phyloP scores from a whole-genome alignment of 2,329 filamentous ascomycete genomes.

The Macroventuria anomochaeta region DNA sequence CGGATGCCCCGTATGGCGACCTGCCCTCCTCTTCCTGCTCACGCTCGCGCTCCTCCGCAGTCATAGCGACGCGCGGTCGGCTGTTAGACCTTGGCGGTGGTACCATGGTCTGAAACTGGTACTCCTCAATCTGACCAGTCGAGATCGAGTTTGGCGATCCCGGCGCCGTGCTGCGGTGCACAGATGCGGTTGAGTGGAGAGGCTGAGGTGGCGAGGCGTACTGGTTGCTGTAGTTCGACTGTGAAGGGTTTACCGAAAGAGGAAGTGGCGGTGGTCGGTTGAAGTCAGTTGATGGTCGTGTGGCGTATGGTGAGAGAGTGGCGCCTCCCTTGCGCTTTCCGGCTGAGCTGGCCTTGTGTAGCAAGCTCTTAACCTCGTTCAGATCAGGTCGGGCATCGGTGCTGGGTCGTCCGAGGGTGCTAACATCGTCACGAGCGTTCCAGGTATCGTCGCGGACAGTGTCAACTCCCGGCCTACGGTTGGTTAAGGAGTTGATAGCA shows the following conservation, averaged over 20 bases:
- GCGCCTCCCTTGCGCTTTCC: slow-evolving; percentile 51
- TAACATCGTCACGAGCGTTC: slow-evolving; percentile 49
- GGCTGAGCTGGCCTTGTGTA: slow-evolving; percentile 53
- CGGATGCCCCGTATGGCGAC: slow-evolving; percentile 20
- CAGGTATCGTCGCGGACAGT: slow-evolving; percentile 55
- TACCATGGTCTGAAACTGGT: slow-evolving; percentile 42
- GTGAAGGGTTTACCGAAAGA: slow-evolving; percentile 31
- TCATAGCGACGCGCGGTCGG: slow-evolving; percentile 23
- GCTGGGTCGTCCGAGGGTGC: slow-evolving; percentile 49
- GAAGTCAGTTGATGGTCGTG: slow-evolving; percentile 27
- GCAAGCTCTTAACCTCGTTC: slow-evolving; percentile 55
- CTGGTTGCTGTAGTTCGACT: slow-evolving; percentile 17
- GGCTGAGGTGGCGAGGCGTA: slow-evolving; percentile 33
- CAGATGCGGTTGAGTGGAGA: slow-evolving; percentile 23
- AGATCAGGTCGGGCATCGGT: slow-evolving; percentile 52
- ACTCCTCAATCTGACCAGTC: slow-evolving; percentile 43
- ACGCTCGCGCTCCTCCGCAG: slow-evolving; percentile 22
- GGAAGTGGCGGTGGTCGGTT: slow-evolving; percentile 40
- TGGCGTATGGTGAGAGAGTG: slow-evolving; percentile 32
- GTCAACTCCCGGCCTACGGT: slow-evolving; percentile 52
- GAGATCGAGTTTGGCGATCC: slow-evolving; percentile 42
- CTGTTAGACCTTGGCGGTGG: slow-evolving; percentile 37
- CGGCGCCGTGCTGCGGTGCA: slow-evolving; percentile 32
- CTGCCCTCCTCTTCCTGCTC: slow-evolving; percentile 28
- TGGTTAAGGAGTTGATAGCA: slow-evolving; percentile 55